Base-by-base conservation (phyloP, 192 early-diverging fungal genomes). In the Geranomyces michiganensis region DNA sequence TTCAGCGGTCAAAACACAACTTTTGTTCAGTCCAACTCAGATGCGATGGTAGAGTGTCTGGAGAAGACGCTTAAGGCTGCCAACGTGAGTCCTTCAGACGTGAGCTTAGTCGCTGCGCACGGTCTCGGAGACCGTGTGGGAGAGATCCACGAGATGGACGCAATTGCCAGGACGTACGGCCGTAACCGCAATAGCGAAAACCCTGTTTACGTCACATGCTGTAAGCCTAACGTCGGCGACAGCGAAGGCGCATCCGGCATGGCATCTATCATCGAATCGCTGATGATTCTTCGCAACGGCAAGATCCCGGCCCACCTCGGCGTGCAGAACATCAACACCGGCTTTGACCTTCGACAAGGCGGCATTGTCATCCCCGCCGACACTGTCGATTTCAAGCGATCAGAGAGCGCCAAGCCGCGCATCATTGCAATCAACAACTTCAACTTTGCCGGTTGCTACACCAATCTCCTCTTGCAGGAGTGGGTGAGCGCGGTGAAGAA, bases 161-260 rank as follows among this genome's bases (percentile, higher is more conserved):
- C 74, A 27, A 33, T 67, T 26, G 66, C 49, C 13, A 7, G 22
- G 17, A 19, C 77, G 33, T 64, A 78, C 49, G 55, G 58, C 19
- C 19, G 24, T 33, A 44, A 21, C 58, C 15, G 46, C 78, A 14
- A 24, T 1, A 17, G n/a, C 14, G 44, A 61, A n/a, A 9, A 27
- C 29, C 59, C 59, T 7, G 26, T 61, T 4, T 61, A 33, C 29
- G 51, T 73, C 31, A 66, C 47, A 5, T 73, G 65, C 27, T 76
- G 78, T 27, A 76, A 76, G 46, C 26, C 65, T 13, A 64, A 76
- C 62, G 33, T 76, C 32, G 74, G 74, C n/a, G 76, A 76, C 21
- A 31, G 24, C 19, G 74, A 76, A 47, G 30, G 66, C n/a, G 33
- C 32, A 31, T 45, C 61, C 32, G 60, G 24, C 15, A 29, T 77